A percentile compares a stretch with the other conserved stretches of the same genome.
phyloP scores from a whole-genome alignment of 179 eudicot species.

The Pouteria campechiana region DNA sequence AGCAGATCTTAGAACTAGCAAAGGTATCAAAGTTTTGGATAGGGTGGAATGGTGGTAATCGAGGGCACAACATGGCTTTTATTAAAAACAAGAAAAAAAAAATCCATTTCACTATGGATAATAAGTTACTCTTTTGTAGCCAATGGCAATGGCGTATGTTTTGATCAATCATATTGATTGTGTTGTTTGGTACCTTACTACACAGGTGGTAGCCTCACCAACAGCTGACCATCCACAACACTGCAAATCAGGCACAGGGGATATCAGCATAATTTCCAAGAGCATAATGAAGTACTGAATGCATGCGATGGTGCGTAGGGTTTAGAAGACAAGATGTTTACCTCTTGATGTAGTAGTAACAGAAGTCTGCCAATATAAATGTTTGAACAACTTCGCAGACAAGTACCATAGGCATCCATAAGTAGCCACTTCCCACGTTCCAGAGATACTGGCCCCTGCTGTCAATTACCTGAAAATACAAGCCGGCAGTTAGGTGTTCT shows the following conservation, averaged over 20 bases:
- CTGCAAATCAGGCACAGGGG: slow-evolving; percentile 17
- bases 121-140: too few species aligned
- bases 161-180: too few species aligned
- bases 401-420: slow-evolving; percentile 46
- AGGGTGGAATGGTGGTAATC: too few species aligned
- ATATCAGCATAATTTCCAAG: not conserved
- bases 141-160: too few species aligned
- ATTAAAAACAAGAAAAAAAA: too few species aligned
- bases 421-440: slow-evolving; percentile 44
- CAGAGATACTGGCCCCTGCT: slow-evolving; percentile 32
- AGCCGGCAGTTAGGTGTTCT: too few species aligned
- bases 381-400: slow-evolving; percentile 64
- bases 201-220: slow-evolving; percentile 43
- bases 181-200: too few species aligned
- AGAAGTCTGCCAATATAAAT: slow-evolving; percentile 75
- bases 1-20: too few species aligned
- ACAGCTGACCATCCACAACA: slow-evolving; percentile 41
- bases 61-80: too few species aligned
- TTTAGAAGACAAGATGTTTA: slow-evolving; percentile 2
- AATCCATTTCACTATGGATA: too few species aligned
- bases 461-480: slow-evolving; percentile 50
- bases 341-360: slow-evolving; percentile 85
- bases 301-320: not conserved
- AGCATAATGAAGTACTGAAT: too few species aligned
- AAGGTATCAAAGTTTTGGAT: too few species aligned